phyloP scores from a whole-genome alignment of 2,329 filamentous ascomycete species.

The Onygenales sp. region DNA sequence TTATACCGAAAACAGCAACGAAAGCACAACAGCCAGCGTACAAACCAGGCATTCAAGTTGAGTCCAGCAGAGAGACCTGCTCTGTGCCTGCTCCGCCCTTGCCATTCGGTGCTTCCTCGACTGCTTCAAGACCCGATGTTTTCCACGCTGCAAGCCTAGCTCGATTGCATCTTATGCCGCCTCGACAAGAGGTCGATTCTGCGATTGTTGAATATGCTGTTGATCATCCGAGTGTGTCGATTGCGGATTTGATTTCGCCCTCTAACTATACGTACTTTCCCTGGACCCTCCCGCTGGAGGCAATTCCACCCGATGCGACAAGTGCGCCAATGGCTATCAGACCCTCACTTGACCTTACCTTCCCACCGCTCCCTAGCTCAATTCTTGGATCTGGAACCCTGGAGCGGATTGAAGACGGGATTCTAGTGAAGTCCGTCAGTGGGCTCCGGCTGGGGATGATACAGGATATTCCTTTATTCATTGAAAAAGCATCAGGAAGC shows the following conservation, averaged over 20 bases:
- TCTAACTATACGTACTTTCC: constrained; percentile 82
- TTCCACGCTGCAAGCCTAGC: constrained; percentile 85
- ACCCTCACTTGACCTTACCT: constrained; percentile 61
- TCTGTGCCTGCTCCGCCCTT: constrained; percentile 50
- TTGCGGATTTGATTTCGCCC: constrained; percentile 47
- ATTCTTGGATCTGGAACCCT: constrained; percentile 39
- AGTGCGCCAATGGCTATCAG: constrained; percentile 63
- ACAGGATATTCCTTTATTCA: constrained; percentile 31
- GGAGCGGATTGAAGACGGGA: constrained; percentile 49
- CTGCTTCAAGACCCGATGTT: constrained; percentile 68
- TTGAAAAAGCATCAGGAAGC: constrained; percentile 11
- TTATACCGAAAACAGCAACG: constrained; percentile 52
- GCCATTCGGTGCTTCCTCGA: constrained; percentile 66
- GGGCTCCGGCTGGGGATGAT: constrained; percentile 47
- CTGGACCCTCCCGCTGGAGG: constrained; percentile 73
- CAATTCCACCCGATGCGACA: constrained; percentile 68
- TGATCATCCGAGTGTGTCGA: constrained; percentile 46
- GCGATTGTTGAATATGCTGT: constrained; percentile 45
- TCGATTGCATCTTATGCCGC: constrained; percentile 66
- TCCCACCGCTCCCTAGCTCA: constrained; percentile 47
- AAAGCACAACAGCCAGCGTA: constrained; percentile 6
- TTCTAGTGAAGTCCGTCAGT: constrained; percentile 51
- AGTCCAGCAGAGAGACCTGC: constrained; percentile 39
- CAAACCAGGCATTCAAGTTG: constrained; percentile 7
- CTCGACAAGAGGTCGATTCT: constrained; percentile 46